Evolutionary conservation across 768 basidiomycete species (phyloP).

Genomic region (Termitomyces sp.): DNA sequence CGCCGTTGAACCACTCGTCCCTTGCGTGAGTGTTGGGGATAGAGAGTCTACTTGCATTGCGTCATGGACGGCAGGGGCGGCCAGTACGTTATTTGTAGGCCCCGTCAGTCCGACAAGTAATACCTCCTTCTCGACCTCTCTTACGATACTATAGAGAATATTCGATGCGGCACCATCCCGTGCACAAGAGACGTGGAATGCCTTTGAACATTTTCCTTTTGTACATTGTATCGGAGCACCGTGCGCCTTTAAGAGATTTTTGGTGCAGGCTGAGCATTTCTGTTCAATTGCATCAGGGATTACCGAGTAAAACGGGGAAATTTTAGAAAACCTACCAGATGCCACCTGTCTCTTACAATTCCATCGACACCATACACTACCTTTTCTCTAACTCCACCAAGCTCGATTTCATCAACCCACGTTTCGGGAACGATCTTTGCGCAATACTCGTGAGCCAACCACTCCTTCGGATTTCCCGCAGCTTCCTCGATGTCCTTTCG

Average conservation of each 20-base stretch:
- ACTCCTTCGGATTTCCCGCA: conserved; percentile 41
- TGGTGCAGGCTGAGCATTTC: conserved; percentile 92
- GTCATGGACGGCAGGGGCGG: conserved; percentile 1
- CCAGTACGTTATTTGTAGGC: conserved; percentile 2
- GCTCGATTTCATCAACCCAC: conserved; percentile 75
- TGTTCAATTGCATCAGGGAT: conserved; percentile 23
- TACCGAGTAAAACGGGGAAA: background rate
- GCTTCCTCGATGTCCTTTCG: conserved; percentile 51
- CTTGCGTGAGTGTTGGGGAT: background rate
- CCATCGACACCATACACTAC: conserved; percentile 82
- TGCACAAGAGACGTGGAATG: conserved; percentile 94
- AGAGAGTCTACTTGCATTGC: conserved; percentile 30
- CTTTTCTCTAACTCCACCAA: conserved; percentile 37
- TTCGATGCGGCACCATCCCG: conserved; percentile 46
- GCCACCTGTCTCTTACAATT: conserved; percentile 92
- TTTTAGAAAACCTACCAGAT: conserved; percentile 59
- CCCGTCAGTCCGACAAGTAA: conserved; percentile 48
- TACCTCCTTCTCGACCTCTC: conserved; percentile 80
- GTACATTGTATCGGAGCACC: conserved; percentile 91
- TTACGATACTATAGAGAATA: conserved; percentile 57
- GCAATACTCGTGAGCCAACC: conserved; percentile 81
- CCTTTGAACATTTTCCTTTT: conserved; percentile 89
- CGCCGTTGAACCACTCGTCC: background rate
- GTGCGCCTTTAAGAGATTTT: conserved; percentile 58
- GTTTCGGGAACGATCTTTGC: conserved; percentile 86